These are phyloP conservation scores for Rosa lucieae DNA, from an alignment of 306 rosid genomes.

Conservation along the genomic window DNA sequence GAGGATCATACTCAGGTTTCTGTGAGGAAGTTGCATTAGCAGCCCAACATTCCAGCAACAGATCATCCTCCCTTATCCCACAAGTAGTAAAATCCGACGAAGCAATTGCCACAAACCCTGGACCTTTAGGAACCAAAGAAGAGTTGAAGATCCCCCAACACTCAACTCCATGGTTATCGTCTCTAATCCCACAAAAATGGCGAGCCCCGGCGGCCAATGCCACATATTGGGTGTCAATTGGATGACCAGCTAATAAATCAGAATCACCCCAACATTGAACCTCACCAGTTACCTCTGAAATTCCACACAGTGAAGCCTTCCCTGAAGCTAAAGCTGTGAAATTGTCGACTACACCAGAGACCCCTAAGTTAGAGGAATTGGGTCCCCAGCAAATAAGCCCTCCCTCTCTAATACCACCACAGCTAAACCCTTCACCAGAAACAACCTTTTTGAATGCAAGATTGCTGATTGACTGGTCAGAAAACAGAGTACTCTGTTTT, in stretches of 20 bases:
- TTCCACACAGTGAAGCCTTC: slow-evolving; percentile 60
- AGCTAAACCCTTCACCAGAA: slow-evolving; percentile 82
- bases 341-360: slow-evolving; percentile 46
- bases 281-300: slow-evolving; percentile 47
- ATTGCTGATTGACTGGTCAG: slow-evolving; percentile 39
- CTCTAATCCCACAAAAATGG: slow-evolving; percentile 77
- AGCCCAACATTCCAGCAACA: slow-evolving; percentile 84
- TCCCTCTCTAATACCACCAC: slow-evolving; percentile 62
- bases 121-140: slow-evolving; percentile 57
- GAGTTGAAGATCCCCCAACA: slow-evolving; percentile 86
- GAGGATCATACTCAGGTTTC: slow-evolving; percentile 57
- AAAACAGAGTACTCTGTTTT: slow-evolving; percentile 40
- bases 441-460: slow-evolving; percentile 52
- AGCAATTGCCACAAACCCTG: slow-evolving; percentile 78
- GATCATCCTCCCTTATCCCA: slow-evolving; percentile 82
- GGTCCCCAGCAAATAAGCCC: slow-evolving; percentile 93
- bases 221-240: slow-evolving; percentile 26
- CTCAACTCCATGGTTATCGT: slow-evolving; percentile 67
- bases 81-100: slow-evolving; percentile 79
- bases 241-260: slow-evolving; percentile 34
- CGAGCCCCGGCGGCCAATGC: slow-evolving; percentile 60
- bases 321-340: slow-evolving; percentile 59
- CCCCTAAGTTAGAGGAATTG: slow-evolving; percentile 36
- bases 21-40: slow-evolving; percentile 42
- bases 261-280: slow-evolving; percentile 76